A percentile compares a stretch with the other conserved stretches of the same genome.
Conservation (phyloP, 768 basidiomycete genomes). For the Leucocoprinus birnbaumii region DNA sequence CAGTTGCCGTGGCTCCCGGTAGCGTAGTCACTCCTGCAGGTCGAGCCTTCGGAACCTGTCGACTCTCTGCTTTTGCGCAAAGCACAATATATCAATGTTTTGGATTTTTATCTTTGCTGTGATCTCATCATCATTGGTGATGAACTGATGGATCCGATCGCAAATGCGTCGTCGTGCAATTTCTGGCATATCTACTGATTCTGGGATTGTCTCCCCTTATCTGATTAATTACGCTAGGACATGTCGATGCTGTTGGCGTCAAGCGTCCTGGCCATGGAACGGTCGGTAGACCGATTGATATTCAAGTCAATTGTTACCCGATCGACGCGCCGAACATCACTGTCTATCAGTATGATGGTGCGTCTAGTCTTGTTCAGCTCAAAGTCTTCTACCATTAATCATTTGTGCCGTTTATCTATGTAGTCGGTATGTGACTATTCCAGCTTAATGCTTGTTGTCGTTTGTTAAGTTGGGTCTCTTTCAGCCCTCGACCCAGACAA, state of each 20-base stretch:
- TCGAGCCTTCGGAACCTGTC: constrained; percentile 19
- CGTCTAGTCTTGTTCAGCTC: constrained; percentile 16
- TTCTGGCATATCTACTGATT: background rate
- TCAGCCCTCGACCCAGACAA: constrained; percentile 66
- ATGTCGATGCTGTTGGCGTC: constrained; percentile 28
- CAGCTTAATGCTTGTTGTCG: too few species aligned
- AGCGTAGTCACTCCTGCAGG: constrained; percentile 29
- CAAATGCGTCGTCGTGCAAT: background rate
- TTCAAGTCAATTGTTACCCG: constrained; percentile 56
- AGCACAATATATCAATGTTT: constrained; percentile 40
- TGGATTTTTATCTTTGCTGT: constrained; percentile 14
- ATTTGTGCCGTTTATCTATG: background rate
- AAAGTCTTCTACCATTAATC: background rate
- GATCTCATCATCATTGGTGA: constrained; percentile 45
- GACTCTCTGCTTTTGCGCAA: constrained; percentile 16
- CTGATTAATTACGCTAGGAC: constrained; percentile 12
- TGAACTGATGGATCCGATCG: constrained; percentile 40
- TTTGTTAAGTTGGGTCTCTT: too few species aligned
- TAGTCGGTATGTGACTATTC: constrained; percentile 5
- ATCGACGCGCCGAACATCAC: constrained; percentile 52
- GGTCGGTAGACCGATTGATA: constrained; percentile 21
- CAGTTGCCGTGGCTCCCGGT: constrained; percentile 11
- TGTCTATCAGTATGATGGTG: constrained; percentile 81
- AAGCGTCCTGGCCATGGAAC: constrained; percentile 31
- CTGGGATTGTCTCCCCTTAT: background rate